Conservation (phyloP, 1,284 basidiomycete genomes). For the Sutorius eximius region DNA sequence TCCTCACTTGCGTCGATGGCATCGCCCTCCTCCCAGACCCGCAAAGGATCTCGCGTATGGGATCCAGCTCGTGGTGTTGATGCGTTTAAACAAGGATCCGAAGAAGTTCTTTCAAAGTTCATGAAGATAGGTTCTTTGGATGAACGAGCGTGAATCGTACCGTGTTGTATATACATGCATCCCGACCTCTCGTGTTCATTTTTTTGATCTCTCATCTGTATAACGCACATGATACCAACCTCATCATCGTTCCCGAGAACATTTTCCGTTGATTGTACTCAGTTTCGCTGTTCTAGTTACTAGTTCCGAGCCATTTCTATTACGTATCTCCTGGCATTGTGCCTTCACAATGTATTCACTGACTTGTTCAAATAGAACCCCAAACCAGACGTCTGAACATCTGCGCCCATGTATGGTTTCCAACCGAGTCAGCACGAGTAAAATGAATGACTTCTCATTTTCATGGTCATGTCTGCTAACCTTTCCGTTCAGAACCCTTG, state of each 20-base stretch:
- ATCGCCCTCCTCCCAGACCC: slow-evolving; percentile 31
- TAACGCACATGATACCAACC: slow-evolving; percentile 1
- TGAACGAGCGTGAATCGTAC: slow-evolving; percentile 36
- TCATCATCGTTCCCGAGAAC: background rate
- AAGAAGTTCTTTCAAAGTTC: slow-evolving; percentile 78
- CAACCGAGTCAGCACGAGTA: background rate
- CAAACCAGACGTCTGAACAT: background rate
- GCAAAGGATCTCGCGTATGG: slow-evolving; percentile 59
- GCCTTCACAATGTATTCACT: background rate
- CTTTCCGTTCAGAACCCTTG: too few species aligned
- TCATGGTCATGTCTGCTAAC: background rate
- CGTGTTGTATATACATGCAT: slow-evolving; percentile 2
- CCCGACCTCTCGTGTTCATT: background rate
- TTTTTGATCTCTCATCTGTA: slow-evolving; percentile 5
- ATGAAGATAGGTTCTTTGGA: slow-evolving; percentile 74
- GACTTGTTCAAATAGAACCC: background rate
- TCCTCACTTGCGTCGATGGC: slow-evolving; percentile 42
- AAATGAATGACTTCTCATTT: background rate
- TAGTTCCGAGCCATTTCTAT: background rate
- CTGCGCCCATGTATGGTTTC: background rate
- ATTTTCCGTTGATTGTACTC: background rate
- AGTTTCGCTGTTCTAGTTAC: background rate
- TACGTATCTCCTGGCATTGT: background rate
- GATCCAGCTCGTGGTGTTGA: slow-evolving; percentile 80
- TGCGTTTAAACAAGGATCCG: slow-evolving; percentile 77